Evolutionary conservation across 1,284 basidiomycete genomes (phyloP), one percentile per base, ranked within the genome.

Genomic region (Microbotryum violaceum): DNA sequence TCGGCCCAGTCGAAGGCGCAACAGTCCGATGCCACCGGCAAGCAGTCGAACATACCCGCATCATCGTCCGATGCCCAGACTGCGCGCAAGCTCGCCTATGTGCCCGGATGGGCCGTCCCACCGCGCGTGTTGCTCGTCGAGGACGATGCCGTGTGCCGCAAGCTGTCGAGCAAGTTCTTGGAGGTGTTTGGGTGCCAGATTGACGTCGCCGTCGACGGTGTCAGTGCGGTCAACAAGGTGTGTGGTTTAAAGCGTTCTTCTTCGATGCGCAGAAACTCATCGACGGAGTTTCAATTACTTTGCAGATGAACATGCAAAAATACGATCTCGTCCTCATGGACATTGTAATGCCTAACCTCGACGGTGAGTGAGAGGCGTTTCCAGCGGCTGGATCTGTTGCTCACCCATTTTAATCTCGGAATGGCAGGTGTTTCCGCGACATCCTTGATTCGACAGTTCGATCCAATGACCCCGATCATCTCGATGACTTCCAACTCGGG

Each of bases 261-360:
- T 21, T n/a, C 16, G 12, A 23, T 20, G 21, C 16, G 48, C 21
- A 27, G 3, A 18, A 16, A 42, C 37, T 42, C 37, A 42, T 16
- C 8, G 20, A 52, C 1, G 49, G 51, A 53, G 6, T 12, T 27
- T 18, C 14, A 33, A 31, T 25, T 6, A 8, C 18, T 7, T 33
- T 31, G 10, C 44, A 45, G n/a, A 23, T 55, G 42, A 94, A 93
- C 75, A 75, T 89, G 74, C 87, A 78, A 50, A 90, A 93, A 78
- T 97, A 96, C 74, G 93, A 97, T 75, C 76, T 97, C 71, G 91
- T 94, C 60, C 76, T 96, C 63, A 96, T 96, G 90, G 91, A 93
- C 70, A 92, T 94, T 61, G 87, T 92, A 58, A 93, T 93, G 91
- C 91, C 91, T 10, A 91, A 92, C 75, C 78, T 93, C 67, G 91